Base-by-base conservation (phyloP, 164 flowering plant genomes). In the Sedum album region DNA sequence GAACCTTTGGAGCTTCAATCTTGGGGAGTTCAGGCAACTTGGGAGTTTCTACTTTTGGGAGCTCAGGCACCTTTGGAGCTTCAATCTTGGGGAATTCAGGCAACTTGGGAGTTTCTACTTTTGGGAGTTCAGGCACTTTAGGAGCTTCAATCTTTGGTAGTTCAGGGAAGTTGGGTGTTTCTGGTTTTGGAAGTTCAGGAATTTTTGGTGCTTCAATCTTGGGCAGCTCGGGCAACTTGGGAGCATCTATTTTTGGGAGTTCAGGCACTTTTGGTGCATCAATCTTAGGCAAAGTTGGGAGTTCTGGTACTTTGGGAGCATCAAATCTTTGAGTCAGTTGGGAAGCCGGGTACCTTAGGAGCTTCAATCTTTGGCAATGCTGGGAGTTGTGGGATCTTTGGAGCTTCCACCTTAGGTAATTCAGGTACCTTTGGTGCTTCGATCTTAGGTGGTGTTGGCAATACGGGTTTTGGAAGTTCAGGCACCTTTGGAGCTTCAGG, bases 211-310 rank as follows among this genome's bases (percentile, higher is more conserved):
- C 57, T 0, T 51, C 57, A 51, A 51, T 51, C 57, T 51, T 51
- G 25, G 57, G 57, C 8, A 21, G 23, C 25, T n/a, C 25, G 5
- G 57, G 57, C 25, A 51, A 14, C 25, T 51, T 21, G 6, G 57
- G 57, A n/a, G 57, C 57, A 10, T 44, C 49, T 44, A 44, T 14
- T 51, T 51, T 51, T 51, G 57, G 57, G 10, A 51, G 57, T 51
- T 51, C 26, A 51, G 57, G 57, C 23, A 51, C 57, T 14, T 51
- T 62, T 62, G 66, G 66, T 1, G 84, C 77, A 48, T 70, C 79
- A 25, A 74, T 71, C 41, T 69, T 62, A 5, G 66, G 66, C 20
- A 31, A 36, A 11, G 57, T 21, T 51, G 57, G 57, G 5, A 51
- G 25, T 51, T 31, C 36, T 6, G 66, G 66, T 5, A 62, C 21